These are phyloP conservation scores for Lactarius quietus DNA, from an alignment of 768 basidiomycete genomes.

Conservation along the genomic window DNA sequence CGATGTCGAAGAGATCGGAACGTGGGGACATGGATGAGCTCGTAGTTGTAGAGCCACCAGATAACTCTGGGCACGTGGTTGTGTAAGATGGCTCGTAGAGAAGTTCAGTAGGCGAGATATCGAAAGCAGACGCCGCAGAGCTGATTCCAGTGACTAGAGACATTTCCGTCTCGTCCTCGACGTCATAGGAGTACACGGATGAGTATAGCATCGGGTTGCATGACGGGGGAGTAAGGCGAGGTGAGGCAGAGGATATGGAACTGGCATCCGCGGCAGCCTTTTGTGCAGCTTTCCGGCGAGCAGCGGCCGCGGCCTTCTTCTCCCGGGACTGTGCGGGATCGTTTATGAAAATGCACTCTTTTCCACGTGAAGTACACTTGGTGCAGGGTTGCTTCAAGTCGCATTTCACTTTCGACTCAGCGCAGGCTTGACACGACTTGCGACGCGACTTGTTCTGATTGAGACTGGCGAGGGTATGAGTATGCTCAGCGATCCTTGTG, in stretches of 20 bases:
- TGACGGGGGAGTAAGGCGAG: constrained; percentile 13
- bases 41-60: constrained; percentile 16
- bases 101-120: constrained; percentile 17
- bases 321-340: constrained; percentile 26
- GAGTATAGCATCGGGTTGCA: constrained; percentile 11
- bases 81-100: constrained; percentile 16
- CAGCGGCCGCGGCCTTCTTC: constrained; percentile 25
- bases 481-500: neutral
- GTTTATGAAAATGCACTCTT: constrained; percentile 50
- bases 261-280: constrained; percentile 12
- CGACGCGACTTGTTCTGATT: constrained; percentile 52
- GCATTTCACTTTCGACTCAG: constrained; percentile 67
- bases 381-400: constrained; percentile 59
- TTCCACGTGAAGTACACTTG: constrained; percentile 55
- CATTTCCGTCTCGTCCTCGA: constrained; percentile 12
- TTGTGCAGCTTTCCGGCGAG: constrained; percentile 21
- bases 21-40: constrained; percentile 27
- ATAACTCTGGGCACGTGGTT: constrained; percentile 19
- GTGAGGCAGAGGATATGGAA: constrained; percentile 21
- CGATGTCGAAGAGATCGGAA: constrained; percentile 25
- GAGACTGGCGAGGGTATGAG: constrained; percentile 18
- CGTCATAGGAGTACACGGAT: constrained; percentile 11
- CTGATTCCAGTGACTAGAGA: constrained; percentile 14
- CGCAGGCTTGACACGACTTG: constrained; percentile 64
- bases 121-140: constrained; percentile 18